A percentile compares a stretch with the other conserved stretches of the same genome.
These are phyloP conservation scores for Hanseniaspora uvarum DNA, from an alignment of 1,139 yeast genomes.

Conservation along the genomic window DNA sequence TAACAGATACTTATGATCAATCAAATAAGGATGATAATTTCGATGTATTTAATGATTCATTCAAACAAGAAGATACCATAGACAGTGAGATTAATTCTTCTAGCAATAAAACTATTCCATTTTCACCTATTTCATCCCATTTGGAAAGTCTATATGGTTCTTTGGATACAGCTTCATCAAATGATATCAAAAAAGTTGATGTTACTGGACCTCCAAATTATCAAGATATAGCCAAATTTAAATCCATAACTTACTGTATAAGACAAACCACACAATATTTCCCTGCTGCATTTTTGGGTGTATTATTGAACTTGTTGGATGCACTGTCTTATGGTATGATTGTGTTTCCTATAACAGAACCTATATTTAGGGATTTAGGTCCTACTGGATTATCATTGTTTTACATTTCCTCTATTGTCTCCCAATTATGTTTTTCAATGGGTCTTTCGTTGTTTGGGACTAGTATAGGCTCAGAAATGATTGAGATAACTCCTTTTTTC, in stretches of 20 bases:
- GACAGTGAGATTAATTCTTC: background rate
- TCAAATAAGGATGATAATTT: slow-evolving; percentile 15
- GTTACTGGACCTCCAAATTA: slow-evolving; percentile 5
- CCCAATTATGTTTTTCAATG: slow-evolving; percentile 75
- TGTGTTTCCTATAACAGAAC: slow-evolving; percentile 80
- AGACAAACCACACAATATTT: slow-evolving; percentile 27
- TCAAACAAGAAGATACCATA: slow-evolving; percentile 19
- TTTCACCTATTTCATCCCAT: slow-evolving; percentile 16
- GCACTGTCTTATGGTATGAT: slow-evolving; percentile 96
- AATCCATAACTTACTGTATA: slow-evolving; percentile 5
- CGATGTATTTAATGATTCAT: slow-evolving; percentile 20
- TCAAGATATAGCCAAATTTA: slow-evolving; percentile 3
- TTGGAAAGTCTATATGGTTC: slow-evolving; percentile 17
- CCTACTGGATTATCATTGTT: slow-evolving; percentile 91
- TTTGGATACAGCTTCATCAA: slow-evolving; percentile 2
- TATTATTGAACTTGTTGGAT: slow-evolving; percentile 74
- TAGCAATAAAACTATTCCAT: background rate
- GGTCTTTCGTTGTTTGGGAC: slow-evolving; percentile 86
- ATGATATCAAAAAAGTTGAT: slow-evolving; percentile 17
- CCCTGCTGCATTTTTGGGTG: slow-evolving; percentile 67
- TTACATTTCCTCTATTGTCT: slow-evolving; percentile 75
- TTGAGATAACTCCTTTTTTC: slow-evolving; percentile 94
- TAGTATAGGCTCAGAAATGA: slow-evolving; percentile 96
- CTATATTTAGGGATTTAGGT: slow-evolving; percentile 64
- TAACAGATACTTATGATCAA: slow-evolving; percentile 28